These are phyloP conservation scores for Pichia scutulata DNA, from an alignment of 805 yeast species.

Conservation along the genomic window DNA sequence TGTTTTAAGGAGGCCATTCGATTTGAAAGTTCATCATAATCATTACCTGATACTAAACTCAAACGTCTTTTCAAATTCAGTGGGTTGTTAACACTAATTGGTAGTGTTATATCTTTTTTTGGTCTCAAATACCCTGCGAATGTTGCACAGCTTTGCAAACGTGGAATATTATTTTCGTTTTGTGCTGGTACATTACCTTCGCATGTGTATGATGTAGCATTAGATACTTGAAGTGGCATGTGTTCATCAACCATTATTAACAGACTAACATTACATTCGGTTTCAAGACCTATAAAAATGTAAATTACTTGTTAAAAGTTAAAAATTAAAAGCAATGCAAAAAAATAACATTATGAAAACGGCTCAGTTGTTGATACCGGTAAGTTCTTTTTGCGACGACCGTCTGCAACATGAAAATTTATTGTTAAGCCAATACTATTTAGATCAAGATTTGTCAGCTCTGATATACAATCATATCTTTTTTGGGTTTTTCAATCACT, in stretches of 20 bases:
- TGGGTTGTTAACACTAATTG: slow-evolving; percentile 19
- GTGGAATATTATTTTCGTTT: background rate
- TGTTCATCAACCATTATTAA: background rate
- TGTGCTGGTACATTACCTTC: background rate
- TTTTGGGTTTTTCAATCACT: background rate
- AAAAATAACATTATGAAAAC: too few relatives aligned
- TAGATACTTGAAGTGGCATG: background rate
- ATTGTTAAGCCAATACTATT: background rate
- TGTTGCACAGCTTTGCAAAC: slow-evolving; percentile 4
- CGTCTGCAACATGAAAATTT: background rate
- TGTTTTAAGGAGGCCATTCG: slow-evolving; percentile 30
- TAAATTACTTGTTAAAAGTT: too few relatives aligned
- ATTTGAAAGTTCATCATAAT: slow-evolving; percentile 14
- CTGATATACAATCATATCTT: background rate
- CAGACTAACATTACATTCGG: too few relatives aligned
- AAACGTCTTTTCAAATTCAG: slow-evolving; percentile 16
- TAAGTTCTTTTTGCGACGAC: background rate
- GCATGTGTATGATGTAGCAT: background rate
- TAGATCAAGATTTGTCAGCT: background rate
- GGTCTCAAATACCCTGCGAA: background rate
- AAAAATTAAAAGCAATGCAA: too few relatives aligned
- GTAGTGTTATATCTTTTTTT: background rate
- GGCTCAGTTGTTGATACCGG: background rate
- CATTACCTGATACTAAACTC: slow-evolving; percentile 17
- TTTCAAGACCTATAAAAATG: too few relatives aligned